Evolutionary conservation across 2,329 filamentous ascomycete species (phyloP).

Genomic region (Aspergillus sp.): DNA sequence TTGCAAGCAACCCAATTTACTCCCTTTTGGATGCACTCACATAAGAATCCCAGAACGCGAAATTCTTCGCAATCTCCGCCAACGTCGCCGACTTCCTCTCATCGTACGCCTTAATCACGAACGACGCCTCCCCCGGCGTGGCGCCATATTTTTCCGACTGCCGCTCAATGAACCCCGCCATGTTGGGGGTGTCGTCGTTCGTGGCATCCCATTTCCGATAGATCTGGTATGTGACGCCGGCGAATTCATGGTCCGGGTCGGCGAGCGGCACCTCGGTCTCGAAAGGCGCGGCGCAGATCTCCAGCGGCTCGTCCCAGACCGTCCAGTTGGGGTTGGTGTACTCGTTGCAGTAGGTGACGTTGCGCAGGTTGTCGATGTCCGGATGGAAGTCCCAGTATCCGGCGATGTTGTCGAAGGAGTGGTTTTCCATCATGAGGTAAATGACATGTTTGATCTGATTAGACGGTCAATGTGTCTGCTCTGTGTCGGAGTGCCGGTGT

Average conservation of each 20-base stretch:
- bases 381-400: conserved; percentile 40
- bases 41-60: conserved; percentile 40
- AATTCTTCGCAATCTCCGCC: conserved; percentile 37
- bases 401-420: conserved; percentile 42
- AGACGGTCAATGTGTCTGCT: conserved; percentile 2
- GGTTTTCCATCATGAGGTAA: conserved; percentile 41
- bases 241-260: conserved; percentile 38
- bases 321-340: conserved; percentile 42
- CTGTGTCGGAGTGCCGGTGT: not conserved
- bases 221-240: conserved; percentile 36
- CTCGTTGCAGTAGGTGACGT: conserved; percentile 36
- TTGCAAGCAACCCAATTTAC: no score
- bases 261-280: conserved; percentile 36
- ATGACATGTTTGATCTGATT: conserved; percentile 36
- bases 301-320: conserved; percentile 35
- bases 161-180: conserved; percentile 41
- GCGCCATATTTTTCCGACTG: conserved; percentile 37
- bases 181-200: conserved; percentile 36
- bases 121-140: conserved; percentile 35
- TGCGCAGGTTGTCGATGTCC: conserved; percentile 37
- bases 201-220: conserved; percentile 39
- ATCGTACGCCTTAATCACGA: conserved; percentile 40
- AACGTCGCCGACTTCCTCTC: conserved; percentile 36
- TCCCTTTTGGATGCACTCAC: conserved; percentile 14
- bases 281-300: conserved; percentile 37